Evolutionary conservation across 352 stramenopile species (phyloP), one percentile per base, ranked within the genome.

Genomic region (Pythium graminicola): DNA sequence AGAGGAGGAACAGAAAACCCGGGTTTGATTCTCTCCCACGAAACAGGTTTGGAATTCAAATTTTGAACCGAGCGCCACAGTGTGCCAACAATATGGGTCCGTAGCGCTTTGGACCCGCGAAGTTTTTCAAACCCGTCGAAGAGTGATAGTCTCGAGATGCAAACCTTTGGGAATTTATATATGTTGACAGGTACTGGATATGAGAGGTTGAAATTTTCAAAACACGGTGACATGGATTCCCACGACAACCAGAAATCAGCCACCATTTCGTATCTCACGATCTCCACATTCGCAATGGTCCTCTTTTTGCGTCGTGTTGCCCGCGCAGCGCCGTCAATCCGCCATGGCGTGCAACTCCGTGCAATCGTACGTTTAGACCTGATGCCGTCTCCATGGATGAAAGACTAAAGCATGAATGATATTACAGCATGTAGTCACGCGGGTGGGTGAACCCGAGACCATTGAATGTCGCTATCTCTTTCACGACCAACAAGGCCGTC

Each of bases 381-480:
- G 7, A 20, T 32, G n/a, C 38, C 1, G n/a, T n/a, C n/a, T n/a
- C n/a, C n/a, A n/a, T n/a, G n/a, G n/a, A n/a, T n/a, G n/a, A n/a
- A n/a, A n/a, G n/a, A n/a, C n/a, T n/a, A n/a, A n/a, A n/a, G n/a
- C n/a, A n/a, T n/a, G n/a, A n/a, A n/a, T n/a, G n/a, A n/a, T n/a
- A n/a, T n/a, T 0, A 36, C 44, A 91, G 81, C 81, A 92, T 58
- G 80, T 72, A n/a, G 74, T 89, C 36, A 76, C 71, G 20, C 67
- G 63, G 4, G 59, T 73, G 22, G 86, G 86, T 24, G 64, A 83
- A 26, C 57, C 65, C 0, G 84, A 78, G 33, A 93, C 82, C 4
- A 36, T 76, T 17, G 79, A 70, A 24, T 97, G 80, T 57, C 82
- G 82, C 39, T 94, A 89, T 68, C 89, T 90, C 42, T 90, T 86